Evolutionary conservation across 768 basidiomycete genomes (phyloP).

Genomic region (Trametes cubensis): DNA sequence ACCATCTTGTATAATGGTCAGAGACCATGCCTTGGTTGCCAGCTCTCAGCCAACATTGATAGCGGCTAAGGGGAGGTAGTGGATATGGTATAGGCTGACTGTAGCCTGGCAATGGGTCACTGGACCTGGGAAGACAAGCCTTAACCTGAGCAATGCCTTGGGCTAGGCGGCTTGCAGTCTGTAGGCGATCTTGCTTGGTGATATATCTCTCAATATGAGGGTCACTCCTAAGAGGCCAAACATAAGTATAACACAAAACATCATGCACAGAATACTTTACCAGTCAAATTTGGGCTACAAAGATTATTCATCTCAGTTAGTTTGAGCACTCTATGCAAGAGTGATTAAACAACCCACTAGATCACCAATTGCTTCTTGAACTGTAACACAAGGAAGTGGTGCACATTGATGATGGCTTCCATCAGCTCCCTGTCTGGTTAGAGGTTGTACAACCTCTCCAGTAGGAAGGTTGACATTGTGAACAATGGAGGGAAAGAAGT

Average conservation of each 20-base stretch:
- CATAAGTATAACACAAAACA: background rate
- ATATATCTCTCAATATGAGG: slow-evolving; percentile 48
- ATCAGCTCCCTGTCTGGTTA: slow-evolving; percentile 38
- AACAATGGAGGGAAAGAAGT: slow-evolving; percentile 45
- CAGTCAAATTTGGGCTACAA: slow-evolving; percentile 70
- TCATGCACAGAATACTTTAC: slow-evolving; percentile 39
- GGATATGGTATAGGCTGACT: slow-evolving; percentile 45
- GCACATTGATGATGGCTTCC: slow-evolving; percentile 41
- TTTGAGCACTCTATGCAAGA: background rate
- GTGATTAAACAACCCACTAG: slow-evolving; percentile 48
- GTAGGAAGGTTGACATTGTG: slow-evolving; percentile 47
- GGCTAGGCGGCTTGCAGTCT: slow-evolving; percentile 39
- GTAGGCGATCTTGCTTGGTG: slow-evolving; percentile 39
- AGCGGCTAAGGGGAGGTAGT: slow-evolving; percentile 45
- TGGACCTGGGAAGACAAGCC: background rate
- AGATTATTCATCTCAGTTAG: background rate
- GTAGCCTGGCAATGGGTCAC: slow-evolving; percentile 48
- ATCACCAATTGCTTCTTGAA: slow-evolving; percentile 69
- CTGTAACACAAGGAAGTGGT: slow-evolving; percentile 59
- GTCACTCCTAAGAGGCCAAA: slow-evolving; percentile 48
- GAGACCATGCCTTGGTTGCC: slow-evolving; percentile 40
- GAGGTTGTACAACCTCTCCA: slow-evolving; percentile 43
- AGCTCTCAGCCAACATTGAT: slow-evolving; percentile 46
- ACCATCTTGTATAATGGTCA: slow-evolving; percentile 60
- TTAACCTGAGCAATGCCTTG: slow-evolving; percentile 40